Percentiles rank a stretch among this genome's conserved stretches.
These are phyloP conservation scores for Thelonectria discophora DNA, from an alignment of 2,329 filamentous ascomycete species.

Conservation along the genomic window DNA sequence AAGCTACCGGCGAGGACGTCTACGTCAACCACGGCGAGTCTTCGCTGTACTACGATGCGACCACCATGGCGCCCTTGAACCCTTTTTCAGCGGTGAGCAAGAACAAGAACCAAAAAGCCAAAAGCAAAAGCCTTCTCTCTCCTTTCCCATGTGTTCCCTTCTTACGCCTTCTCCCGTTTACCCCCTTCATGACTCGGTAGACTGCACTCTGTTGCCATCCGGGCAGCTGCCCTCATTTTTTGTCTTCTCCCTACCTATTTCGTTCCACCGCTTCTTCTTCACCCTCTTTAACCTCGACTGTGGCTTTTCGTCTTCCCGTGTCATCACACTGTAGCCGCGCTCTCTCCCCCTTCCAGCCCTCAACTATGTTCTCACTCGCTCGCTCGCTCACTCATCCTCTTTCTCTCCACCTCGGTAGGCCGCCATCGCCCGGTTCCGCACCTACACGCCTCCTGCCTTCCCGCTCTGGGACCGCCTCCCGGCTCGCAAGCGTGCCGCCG, in stretches of 20 bases:
- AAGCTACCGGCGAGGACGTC: constrained; percentile 33
- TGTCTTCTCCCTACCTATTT: neutral
- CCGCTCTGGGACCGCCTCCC: constrained; percentile 70
- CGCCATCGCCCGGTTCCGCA: constrained; percentile 67
- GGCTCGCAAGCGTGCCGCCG: constrained; percentile 78
- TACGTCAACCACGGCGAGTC: constrained; percentile 46
- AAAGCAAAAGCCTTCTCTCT: neutral
- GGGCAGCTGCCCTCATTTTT: neutral
- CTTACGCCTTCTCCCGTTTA: neutral
- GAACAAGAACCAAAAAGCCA: no score
- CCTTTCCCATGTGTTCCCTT: neutral
- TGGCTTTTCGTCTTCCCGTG: neutral
- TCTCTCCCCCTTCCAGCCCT: neutral
- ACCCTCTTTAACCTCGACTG: neutral
- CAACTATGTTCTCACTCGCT: constrained; percentile 24
- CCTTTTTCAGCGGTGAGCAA: constrained; percentile 63
- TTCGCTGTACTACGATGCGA: constrained; percentile 66
- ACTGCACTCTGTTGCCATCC: neutral
- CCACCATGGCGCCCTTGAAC: constrained; percentile 66
- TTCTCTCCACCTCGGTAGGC: constrained; percentile 50
- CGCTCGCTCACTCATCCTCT: constrained; percentile 13
- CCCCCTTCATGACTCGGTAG: neutral
- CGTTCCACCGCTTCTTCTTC: neutral
- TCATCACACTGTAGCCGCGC: neutral
- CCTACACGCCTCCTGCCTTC: constrained; percentile 69